Conservation (phyloP, 2,329 filamentous ascomycete genomes). For the Cytospora schulzeri region DNA sequence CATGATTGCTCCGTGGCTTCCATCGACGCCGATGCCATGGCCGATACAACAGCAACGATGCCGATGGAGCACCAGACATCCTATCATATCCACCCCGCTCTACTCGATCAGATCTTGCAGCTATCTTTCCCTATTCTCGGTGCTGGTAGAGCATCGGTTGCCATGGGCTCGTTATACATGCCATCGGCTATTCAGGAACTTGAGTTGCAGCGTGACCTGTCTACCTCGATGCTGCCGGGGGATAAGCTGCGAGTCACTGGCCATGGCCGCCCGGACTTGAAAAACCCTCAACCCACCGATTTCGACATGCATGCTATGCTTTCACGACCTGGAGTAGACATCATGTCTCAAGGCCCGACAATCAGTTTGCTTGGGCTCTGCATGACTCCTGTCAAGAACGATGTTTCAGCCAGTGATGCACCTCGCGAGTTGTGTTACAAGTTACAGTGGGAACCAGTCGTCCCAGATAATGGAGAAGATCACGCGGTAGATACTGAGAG, state of each 20-base stretch:
- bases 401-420: not conserved
- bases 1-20: slow-evolving; percentile 35
- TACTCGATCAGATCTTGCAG: slow-evolving; percentile 50
- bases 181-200: slow-evolving; percentile 33
- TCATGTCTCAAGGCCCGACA: slow-evolving; percentile 8
- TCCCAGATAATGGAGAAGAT: not conserved
- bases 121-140: slow-evolving; percentile 43
- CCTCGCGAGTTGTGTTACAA: slow-evolving; percentile 34
- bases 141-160: slow-evolving; percentile 28
- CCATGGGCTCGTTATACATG: slow-evolving; percentile 29
- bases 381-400: slow-evolving; percentile 29
- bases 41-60: slow-evolving; percentile 49
- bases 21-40: slow-evolving; percentile 38
- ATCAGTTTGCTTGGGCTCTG: slow-evolving; percentile 32
- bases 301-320: slow-evolving; percentile 32
- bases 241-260: slow-evolving; percentile 21
- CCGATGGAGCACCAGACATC: slow-evolving; percentile 46
- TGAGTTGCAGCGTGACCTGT: slow-evolving; percentile 19
- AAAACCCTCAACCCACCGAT: slow-evolving; percentile 20
- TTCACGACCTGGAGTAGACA: not conserved
- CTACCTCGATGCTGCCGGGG: not conserved
- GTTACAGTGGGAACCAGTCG: slow-evolving; percentile 31
- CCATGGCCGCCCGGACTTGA: slow-evolving; percentile 13
- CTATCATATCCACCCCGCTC: slow-evolving; percentile 48
- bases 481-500: not conserved